Evolutionary conservation across 768 basidiomycete genomes (phyloP), one percentile per base, ranked within the genome.

Genomic region (Mycena galopus): DNA sequence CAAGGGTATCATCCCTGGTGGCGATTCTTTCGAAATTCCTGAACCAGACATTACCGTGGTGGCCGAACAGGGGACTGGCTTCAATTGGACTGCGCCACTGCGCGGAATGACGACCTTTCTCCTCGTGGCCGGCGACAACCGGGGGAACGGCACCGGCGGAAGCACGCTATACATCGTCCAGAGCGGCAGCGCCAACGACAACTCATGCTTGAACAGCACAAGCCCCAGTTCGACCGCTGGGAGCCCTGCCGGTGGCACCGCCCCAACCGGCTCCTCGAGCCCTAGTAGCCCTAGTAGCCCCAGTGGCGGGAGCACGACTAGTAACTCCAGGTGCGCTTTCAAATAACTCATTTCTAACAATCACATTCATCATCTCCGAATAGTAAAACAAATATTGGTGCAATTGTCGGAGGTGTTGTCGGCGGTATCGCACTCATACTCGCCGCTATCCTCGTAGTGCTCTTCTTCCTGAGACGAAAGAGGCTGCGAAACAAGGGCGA

Each of bases 151-250:
- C 3, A 86, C 87, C 0, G 94, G 87, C 17, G 94, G 94, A 14
- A 94, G 93, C 77, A 83, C 81, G 8, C 77, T 85, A 2, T 88
- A 87, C 72, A 88, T 86, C n/a, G 88, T 94, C 39, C 82, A 85
- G 69, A 83, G 85, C 29, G 89, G 91, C 1, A 78, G 83, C 17
- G 79, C 84, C 69, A 87, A 86, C 74, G 83, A 88, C 71, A 82
- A 78, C 55, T 86, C 83, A 2, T 96, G 94, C 77, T 78, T 95
- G 57, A 88, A 84, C 51, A 78, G 81, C 53, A 80, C 73, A 17
- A 94, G 93, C 61, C 94, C 94, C 0, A 93, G 92, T 61, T 94
- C 94, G 5, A 96, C 94, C 2, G 87, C 92, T 12, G 94, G 93
- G 3, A 84, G 83, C 65, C 93, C 94, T 8, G 94, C 94, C 25